A percentile compares a stretch with the other conserved stretches of the same genome.
These are phyloP conservation scores for Geotrichum fermentans DNA, from an alignment of 1,139 yeast species.

Conservation along the genomic window DNA sequence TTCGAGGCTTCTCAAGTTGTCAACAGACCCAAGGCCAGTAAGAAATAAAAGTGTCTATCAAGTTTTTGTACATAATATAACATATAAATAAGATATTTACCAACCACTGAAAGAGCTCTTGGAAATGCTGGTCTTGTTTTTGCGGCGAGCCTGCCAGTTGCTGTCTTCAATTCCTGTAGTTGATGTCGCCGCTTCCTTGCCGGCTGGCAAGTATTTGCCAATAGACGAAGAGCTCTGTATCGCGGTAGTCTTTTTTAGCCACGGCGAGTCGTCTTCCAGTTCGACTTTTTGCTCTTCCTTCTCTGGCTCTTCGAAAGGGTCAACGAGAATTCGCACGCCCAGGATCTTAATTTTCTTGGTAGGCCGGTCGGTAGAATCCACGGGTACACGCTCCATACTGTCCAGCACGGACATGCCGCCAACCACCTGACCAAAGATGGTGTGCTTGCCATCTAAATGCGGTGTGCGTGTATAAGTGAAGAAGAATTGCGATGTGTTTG, in stretches of 20 bases:
- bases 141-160: slow-evolving; percentile 16
- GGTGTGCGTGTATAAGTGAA: slow-evolving; percentile 73
- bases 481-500: slow-evolving; percentile 66
- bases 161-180: slow-evolving; percentile 10
- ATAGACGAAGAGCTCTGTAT: slow-evolving; percentile 9
- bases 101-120: slow-evolving; percentile 30
- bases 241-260: slow-evolving; percentile 23
- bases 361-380: slow-evolving; percentile 37
- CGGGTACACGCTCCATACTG: slow-evolving; percentile 51
- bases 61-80: slow-evolving; percentile 13
- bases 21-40: slow-evolving; percentile 14
- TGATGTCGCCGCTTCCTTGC: not conserved
- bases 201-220: slow-evolving; percentile 15
- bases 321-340: slow-evolving; percentile 73
- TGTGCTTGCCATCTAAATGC: slow-evolving; percentile 69
- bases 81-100: slow-evolving; percentile 19
- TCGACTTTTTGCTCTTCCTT: not conserved
- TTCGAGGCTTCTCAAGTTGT: slow-evolving; percentile 17
- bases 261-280: slow-evolving; percentile 29
- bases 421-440: slow-evolving; percentile 72
- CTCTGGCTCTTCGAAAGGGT: slow-evolving; percentile 49
- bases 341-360: slow-evolving; percentile 36
- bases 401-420: slow-evolving; percentile 76
- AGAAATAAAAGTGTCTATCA: slow-evolving; percentile 1
- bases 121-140: slow-evolving; percentile 23